Evolutionary conservation across 805 yeast species (phyloP).

Genomic region (Monosporozyma aerobia): DNA sequence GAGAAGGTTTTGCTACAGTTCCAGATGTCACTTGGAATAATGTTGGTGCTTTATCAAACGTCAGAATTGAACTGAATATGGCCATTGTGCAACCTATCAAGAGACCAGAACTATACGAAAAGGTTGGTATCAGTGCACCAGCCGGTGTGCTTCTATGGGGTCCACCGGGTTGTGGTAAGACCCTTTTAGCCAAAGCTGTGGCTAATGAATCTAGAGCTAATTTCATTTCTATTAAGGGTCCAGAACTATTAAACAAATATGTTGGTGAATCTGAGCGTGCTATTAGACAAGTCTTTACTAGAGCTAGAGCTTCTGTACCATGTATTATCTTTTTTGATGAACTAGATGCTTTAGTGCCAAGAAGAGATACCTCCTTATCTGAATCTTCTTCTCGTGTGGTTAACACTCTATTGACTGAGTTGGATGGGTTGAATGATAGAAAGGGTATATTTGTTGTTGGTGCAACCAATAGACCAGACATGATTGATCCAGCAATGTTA

Average conservation of each 20-base stretch:
- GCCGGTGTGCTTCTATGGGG: slow-evolving; percentile 98
- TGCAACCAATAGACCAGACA: slow-evolving; percentile 95
- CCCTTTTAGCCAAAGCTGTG: slow-evolving; percentile 91
- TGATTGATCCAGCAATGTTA: slow-evolving; percentile 97
- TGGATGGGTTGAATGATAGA: slow-evolving; percentile 90
- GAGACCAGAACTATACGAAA: slow-evolving; percentile 79
- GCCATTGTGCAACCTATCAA: slow-evolving; percentile 95
- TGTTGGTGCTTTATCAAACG: slow-evolving; percentile 78
- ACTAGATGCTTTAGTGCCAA: slow-evolving; percentile 89
- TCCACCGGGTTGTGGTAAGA: slow-evolving; percentile 99
- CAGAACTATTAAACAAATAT: slow-evolving; percentile 85
- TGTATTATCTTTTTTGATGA: slow-evolving; percentile 95
- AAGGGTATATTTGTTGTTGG: slow-evolving; percentile 91
- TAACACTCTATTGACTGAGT: slow-evolving; percentile 84
- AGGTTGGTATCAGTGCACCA: slow-evolving; percentile 92
- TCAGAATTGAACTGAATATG: slow-evolving; percentile 88
- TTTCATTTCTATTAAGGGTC: slow-evolving; percentile 92
- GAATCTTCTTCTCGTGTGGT: slow-evolving; percentile 92
- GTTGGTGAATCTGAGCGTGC: slow-evolving; percentile 96
- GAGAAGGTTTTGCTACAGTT: slow-evolving; percentile 97
- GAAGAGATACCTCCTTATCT: slow-evolving; percentile 78
- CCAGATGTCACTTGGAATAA: slow-evolving; percentile 96
- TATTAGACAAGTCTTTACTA: slow-evolving; percentile 81
- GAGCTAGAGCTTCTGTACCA: slow-evolving; percentile 90
- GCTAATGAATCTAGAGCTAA: slow-evolving; percentile 96